Evolutionary conservation across 768 basidiomycete genomes (phyloP), one percentile per base, ranked within the genome.

Genomic region (Phylloporus scabripes): DNA sequence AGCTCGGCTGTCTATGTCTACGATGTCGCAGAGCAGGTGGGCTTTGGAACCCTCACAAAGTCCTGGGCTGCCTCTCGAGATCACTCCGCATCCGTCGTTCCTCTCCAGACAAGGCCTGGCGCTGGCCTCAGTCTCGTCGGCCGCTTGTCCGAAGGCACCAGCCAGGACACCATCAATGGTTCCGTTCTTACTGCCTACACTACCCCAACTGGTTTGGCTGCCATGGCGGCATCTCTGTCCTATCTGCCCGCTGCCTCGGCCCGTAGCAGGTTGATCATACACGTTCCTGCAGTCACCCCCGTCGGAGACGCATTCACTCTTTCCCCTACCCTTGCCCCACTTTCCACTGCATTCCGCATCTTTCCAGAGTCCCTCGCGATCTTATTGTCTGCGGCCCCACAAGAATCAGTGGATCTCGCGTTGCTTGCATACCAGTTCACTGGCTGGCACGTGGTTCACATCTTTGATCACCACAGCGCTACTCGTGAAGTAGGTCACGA

Each of bases 401-500:
- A 87, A 55, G 91, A 96, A 64, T 75, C 87, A 14, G 77, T 84
- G 41, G 86, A 91, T 59, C 79, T 92, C 48, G 80, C 92, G 3
- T 60, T 79, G 23, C 74, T 91, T 42, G 75, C 91, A n/a, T 93
- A 93, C 72, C 75, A 74, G 50, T 67, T 87, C 43, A 74, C 75
- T 14, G 64, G 70, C 17, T 77, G 71, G 36, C 90, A 95, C 66
- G 82, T 89, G 49, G 76, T 93, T 48, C 92, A 97, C 65, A 71
- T 97, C 36, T 93, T 98, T 62, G 93, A 98, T 67, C 89, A 95
- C 58, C 77, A 88, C 61, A 80, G 81, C 52, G 75, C 82, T 28
- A 74, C 83, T 29, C 83, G 95, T 21, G 92, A 98, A 69, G 70
- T 79, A 29, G 81, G 87, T 2, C 77, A 82, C 46, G 60, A 73